A percentile compares a stretch with the other conserved stretches of the same genome.
Conservation (phyloP, 2,329 filamentous ascomycete genomes). For the Botrytis paeoniae region DNA sequence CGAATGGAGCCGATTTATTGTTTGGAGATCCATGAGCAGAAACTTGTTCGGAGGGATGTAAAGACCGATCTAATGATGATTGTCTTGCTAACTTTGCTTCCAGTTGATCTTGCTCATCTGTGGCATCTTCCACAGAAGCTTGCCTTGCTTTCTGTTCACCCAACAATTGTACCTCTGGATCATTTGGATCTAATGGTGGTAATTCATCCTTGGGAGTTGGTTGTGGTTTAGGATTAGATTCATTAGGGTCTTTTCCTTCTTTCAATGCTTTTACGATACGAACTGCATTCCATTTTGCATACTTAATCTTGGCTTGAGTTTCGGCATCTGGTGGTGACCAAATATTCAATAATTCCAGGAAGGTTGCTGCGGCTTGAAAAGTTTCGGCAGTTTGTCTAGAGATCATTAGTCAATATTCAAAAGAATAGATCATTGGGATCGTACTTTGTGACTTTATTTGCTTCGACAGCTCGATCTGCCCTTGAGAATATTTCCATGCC, state of each 20-base stretch:
- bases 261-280: conserved; percentile 89
- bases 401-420: not conserved
- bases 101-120: conserved; percentile 53
- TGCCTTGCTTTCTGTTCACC: conserved; percentile 40
- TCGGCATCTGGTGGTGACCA: conserved; percentile 78
- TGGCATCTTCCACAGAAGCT: conserved; percentile 53
- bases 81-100: conserved; percentile 44
- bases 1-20: conserved; percentile 31
- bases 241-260: conserved; percentile 87
- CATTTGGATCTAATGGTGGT: conserved; percentile 56
- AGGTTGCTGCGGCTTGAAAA: conserved; percentile 87
- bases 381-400: conserved; percentile 78
- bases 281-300: conserved; percentile 91
- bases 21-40: conserved; percentile 34
- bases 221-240: conserved; percentile 72
- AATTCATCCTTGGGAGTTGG: conserved; percentile 45
- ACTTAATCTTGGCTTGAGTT: conserved; percentile 83
- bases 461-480: conserved; percentile 76
- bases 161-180: conserved; percentile 62
- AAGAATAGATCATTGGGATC: conserved; percentile 40
- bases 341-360: conserved; percentile 82
- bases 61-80: conserved; percentile 49
- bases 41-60: conserved; percentile 42
- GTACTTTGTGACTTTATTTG: conserved; percentile 82
- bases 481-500: conserved; percentile 82